Base-by-base conservation (phyloP, 768 basidiomycete genomes). In the Termitomyces sp. region DNA sequence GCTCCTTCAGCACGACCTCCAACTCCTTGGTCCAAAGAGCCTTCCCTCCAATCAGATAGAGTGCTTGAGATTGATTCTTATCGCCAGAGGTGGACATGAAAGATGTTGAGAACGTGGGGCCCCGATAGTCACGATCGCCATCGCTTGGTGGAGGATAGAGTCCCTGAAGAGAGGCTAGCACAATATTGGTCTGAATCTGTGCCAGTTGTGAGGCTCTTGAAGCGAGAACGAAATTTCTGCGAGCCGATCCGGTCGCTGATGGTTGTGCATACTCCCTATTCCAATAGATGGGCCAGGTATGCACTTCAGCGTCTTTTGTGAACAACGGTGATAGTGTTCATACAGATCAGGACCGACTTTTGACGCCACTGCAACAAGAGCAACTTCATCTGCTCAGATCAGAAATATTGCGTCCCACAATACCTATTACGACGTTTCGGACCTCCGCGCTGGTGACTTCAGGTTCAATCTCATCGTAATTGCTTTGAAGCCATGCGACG, bases 21-120 rank as follows among this genome's bases (percentile, higher is more conserved):
- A 99, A 85, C 65, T 98, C 96, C 65, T 93, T 91, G 37, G 97
- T 99, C 97, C 97, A 99, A 30, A 98, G 73, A 0, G 90, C 82
- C 69, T 93, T 93, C n/a, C 92, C 93, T 39, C 94, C 94, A 16
- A 97, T 75, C 9, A 95, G 79, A 72, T 95, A 95, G 18, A 97
- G 78, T 3, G 85, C 83, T 62, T 93, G 88, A 1, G 88, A 85
- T 72, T 95, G 93, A 67, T 97, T 95, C 67, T 91, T 89, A 75
- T 98, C 96, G 79, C 96, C 67, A 75, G 85, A 93, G 22, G 87
- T 88, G 4, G 77, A 60, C 72, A 82, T 81, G 66, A 80, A 83
- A 16, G 72, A 75, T 6, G 80, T 77, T 6, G 68, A 66, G 65
- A 82, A 81, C 32, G 67, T 74, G 18, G 77, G 76, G 13, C 63